phyloP scores from a whole-genome alignment of 2,329 filamentous ascomycete species.

The Harringtonia lauricola region DNA sequence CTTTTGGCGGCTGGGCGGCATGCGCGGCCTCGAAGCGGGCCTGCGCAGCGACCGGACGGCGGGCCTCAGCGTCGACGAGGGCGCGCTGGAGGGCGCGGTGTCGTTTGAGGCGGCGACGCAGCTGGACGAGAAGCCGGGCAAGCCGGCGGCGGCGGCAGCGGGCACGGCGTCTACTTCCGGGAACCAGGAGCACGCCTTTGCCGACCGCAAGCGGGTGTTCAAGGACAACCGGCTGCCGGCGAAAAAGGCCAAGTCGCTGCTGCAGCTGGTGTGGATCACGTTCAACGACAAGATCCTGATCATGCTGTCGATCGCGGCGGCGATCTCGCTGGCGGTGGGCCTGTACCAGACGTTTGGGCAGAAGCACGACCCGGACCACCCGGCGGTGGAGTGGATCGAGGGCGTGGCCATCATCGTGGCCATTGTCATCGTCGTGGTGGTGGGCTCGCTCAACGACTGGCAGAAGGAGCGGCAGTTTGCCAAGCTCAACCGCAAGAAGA shows the following conservation, averaged over 20 bases:
- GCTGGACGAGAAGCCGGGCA: slow-evolving; percentile 8
- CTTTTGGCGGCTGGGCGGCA: slow-evolving; percentile 69
- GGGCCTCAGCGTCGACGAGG: slow-evolving; percentile 71
- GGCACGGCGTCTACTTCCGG: slow-evolving; percentile 20
- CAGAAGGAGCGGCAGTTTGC: slow-evolving; percentile 74
- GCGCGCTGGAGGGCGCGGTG: slow-evolving; percentile 49
- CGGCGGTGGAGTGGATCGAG: slow-evolving; percentile 67
- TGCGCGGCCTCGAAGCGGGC: slow-evolving; percentile 68
- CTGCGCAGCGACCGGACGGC: slow-evolving; percentile 60
- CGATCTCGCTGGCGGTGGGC: slow-evolving; percentile 63
- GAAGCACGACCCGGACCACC: slow-evolving; percentile 35
- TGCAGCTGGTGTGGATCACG: slow-evolving; percentile 69
- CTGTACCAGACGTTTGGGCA: slow-evolving; percentile 64
- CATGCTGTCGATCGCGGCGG: slow-evolving; percentile 57
- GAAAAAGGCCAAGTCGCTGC: slow-evolving; percentile 62
- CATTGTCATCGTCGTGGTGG: slow-evolving; percentile 64
- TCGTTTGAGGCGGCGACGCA: slow-evolving; percentile 60
- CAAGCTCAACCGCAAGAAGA: slow-evolving; percentile 68
- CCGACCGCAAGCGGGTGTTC: slow-evolving; percentile 59
- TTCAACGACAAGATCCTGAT: slow-evolving; percentile 77
- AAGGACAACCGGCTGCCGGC: slow-evolving; percentile 62
- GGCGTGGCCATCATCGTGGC: slow-evolving; percentile 75
- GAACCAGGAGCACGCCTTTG: slow-evolving; percentile 17
- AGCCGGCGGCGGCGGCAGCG: slow-evolving; percentile 14
- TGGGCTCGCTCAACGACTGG: slow-evolving; percentile 69